Evolutionary conservation across 768 basidiomycete genomes (phyloP).

Genomic region (Pulveroboletus sp.): DNA sequence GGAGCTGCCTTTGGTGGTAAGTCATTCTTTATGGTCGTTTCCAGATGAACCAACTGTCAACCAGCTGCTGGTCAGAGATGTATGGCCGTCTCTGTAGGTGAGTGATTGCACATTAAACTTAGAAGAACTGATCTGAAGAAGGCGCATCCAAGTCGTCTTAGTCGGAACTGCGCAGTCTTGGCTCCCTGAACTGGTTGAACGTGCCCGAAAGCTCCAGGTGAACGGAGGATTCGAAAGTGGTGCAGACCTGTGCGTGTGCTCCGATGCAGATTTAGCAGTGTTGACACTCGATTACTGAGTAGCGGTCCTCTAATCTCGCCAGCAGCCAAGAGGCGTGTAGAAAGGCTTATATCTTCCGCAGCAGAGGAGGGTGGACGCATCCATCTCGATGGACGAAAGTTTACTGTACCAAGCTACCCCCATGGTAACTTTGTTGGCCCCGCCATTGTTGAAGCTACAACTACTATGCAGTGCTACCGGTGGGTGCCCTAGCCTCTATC

Average conservation of each 20-base stretch:
- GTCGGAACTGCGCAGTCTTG: constrained; percentile 79
- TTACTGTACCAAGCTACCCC: constrained; percentile 69
- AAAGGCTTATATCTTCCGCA: constrained; percentile 68
- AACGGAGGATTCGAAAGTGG: constrained; percentile 88
- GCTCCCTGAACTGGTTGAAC: constrained; percentile 84
- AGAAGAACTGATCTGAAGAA: neutral
- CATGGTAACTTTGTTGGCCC: constrained; percentile 95
- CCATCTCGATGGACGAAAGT: constrained; percentile 78
- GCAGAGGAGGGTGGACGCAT: constrained; percentile 82
- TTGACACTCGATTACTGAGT: constrained; percentile 2
- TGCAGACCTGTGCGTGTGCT: constrained; percentile 64
- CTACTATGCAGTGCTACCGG: constrained; percentile 86
- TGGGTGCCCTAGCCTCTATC: constrained; percentile 35
- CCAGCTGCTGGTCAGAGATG: constrained; percentile 94
- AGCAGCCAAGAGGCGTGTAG: constrained; percentile 74
- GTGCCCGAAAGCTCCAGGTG: constrained; percentile 76
- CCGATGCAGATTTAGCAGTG: neutral
- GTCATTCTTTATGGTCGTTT: constrained; percentile 23
- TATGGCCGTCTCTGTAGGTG: constrained; percentile 93
- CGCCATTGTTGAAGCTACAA: constrained; percentile 81
- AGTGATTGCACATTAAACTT: constrained; percentile 18
- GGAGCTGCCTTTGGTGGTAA: constrained; percentile 92
- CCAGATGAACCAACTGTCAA: constrained; percentile 15
- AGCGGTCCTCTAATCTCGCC: constrained; percentile 84
- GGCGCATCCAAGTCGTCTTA: constrained; percentile 52